Conservation (phyloP, 305 asterid genomes). For the Caryopteris hybrid region DNA sequence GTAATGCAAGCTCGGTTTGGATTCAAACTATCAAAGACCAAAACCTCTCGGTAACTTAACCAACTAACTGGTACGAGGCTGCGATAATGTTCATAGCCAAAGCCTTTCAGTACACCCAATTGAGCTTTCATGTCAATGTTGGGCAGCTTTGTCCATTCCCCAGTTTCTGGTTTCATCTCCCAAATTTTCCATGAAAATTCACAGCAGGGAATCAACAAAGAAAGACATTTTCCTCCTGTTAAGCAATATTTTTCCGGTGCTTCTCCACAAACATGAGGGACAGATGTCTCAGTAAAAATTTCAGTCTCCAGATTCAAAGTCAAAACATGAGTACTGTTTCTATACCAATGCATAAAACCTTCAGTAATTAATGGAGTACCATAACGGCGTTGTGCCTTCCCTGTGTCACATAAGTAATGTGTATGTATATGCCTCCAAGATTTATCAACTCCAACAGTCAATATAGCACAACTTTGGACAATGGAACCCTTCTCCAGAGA, state of each 20-base stretch:
- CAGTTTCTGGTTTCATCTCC: conserved; percentile 6
- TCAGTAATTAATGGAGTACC: neutral
- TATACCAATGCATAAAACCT: neutral
- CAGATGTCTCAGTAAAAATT: neutral
- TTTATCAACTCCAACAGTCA: neutral
- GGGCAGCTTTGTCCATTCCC: neutral
- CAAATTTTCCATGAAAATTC: neutral
- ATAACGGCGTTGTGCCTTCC: too few relatives aligned
- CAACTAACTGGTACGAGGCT: too few relatives aligned
- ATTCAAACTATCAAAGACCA: too few relatives aligned
- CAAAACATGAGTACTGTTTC: neutral
- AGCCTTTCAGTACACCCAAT: too few relatives aligned
- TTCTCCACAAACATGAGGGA: neutral
- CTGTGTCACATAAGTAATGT: neutral
- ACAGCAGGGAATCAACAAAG: neutral
- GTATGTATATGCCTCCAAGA: neutral
- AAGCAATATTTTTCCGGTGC: neutral
- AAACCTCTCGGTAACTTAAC: too few relatives aligned
- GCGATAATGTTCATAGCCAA: too few relatives aligned
- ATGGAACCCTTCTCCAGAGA: too few relatives aligned
- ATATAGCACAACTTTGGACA: neutral
- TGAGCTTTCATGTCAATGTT: too few relatives aligned
- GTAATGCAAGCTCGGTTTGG: too few relatives aligned
- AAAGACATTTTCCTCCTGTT: neutral
- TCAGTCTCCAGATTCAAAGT: neutral